A percentile compares a stretch with the other conserved stretches of the same genome.
Evolutionary conservation across 345 rosid species (phyloP).

Genomic region (Excoecaria agallocha): DNA sequence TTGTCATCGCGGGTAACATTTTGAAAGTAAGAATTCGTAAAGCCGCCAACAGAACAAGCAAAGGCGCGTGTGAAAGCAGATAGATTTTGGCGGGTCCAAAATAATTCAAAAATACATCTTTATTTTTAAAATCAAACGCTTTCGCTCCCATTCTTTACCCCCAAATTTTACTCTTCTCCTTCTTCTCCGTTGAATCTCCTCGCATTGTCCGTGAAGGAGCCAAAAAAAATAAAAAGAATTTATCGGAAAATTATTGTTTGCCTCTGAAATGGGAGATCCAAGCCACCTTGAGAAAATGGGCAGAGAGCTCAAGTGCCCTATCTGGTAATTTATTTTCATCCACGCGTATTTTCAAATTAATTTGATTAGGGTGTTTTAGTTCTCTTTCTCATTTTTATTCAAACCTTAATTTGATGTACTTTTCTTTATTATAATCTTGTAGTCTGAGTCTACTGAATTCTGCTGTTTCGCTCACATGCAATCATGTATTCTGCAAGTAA

Average conservation of each 20-base stretch:
- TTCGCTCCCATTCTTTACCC: not conserved
- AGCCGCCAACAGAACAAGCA: not conserved
- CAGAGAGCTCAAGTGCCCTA: constrained; percentile 90
- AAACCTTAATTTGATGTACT: not conserved
- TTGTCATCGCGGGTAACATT: not conserved
- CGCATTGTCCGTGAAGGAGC: not conserved
- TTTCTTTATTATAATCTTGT: constrained; percentile 19
- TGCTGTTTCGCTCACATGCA: constrained; percentile 71
- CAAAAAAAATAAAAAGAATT: not conserved
- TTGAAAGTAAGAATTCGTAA: not conserved
- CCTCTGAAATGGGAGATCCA: constrained; percentile 53
- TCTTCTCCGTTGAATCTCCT: not conserved
- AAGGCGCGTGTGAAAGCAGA: constrained; percentile 7
- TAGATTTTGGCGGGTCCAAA: constrained; percentile 4
- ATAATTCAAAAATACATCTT: not conserved
- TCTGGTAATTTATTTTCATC: constrained; percentile 49
- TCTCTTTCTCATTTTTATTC: not conserved
- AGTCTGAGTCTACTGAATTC: constrained; percentile 75
- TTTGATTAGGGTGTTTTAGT: not conserved
- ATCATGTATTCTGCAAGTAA: constrained; percentile 94
- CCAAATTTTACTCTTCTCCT: not conserved
- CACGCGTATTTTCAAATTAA: not conserved
- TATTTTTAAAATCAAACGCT: not conserved
- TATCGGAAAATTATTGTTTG: not conserved
- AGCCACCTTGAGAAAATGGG: constrained; percentile 85